These are phyloP conservation scores for Arxiozyma slooffiae DNA, from an alignment of 1,139 yeast genomes.

Conservation along the genomic window DNA sequence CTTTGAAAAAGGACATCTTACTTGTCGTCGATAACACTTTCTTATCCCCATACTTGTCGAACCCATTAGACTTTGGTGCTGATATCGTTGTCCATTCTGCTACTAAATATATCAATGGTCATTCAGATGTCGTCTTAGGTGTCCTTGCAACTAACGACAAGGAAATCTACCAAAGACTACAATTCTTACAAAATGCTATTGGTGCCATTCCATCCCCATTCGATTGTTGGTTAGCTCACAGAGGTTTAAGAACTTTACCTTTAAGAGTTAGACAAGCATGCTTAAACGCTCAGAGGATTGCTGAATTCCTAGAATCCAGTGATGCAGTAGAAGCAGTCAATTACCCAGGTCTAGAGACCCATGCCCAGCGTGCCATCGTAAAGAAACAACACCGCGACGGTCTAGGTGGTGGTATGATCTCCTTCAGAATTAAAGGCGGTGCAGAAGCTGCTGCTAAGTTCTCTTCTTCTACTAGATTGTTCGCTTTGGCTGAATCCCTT, in stretches of 20 bases:
- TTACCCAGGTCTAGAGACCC: slow-evolving; percentile 72
- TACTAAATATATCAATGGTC: slow-evolving; percentile 87
- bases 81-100: slow-evolving; percentile 83
- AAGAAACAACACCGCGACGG: slow-evolving; percentile 71
- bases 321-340: slow-evolving; percentile 54
- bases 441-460: slow-evolving; percentile 65
- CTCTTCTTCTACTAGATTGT: slow-evolving; percentile 64
- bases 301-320: slow-evolving; percentile 49
- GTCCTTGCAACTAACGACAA: slow-evolving; percentile 63
- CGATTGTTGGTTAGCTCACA: slow-evolving; percentile 87
- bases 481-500: slow-evolving; percentile 80
- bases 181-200: slow-evolving; percentile 78
- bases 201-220: slow-evolving; percentile 88
- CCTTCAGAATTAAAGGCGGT: slow-evolving; percentile 79
- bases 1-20: slow-evolving; percentile 39
- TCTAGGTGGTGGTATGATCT: slow-evolving; percentile 87
- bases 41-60: slow-evolving; percentile 84
- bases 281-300: slow-evolving; percentile 56
- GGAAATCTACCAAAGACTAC: slow-evolving; percentile 50
- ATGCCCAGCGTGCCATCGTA: slow-evolving; percentile 55
- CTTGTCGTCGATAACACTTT: slow-evolving; percentile 90
- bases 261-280: slow-evolving; percentile 69
- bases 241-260: slow-evolving; percentile 83
- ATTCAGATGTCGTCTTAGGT: slow-evolving; percentile 87
- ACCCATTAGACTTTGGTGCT: slow-evolving; percentile 77